Evolutionary conservation across 1,139 yeast species (phyloP).

Genomic region (Lodderomyces oxycetoniae): DNA sequence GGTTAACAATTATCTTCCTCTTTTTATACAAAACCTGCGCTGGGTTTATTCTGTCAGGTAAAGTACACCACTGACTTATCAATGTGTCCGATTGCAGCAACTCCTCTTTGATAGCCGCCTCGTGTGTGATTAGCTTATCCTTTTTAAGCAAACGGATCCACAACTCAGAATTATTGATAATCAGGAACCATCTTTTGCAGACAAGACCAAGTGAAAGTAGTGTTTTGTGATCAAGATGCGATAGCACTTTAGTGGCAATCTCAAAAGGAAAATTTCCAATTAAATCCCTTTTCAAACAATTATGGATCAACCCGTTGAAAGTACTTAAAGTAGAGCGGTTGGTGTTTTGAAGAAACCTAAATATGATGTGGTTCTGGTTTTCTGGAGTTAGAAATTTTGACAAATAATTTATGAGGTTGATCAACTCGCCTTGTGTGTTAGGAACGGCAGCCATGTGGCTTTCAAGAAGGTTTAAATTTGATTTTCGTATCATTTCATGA

Average conservation of each 20-base stretch:
- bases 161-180: constrained; percentile 55
- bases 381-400: constrained; percentile 33
- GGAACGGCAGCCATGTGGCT: constrained; percentile 28
- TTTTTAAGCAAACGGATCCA: constrained; percentile 55
- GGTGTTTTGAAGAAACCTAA: constrained; percentile 59
- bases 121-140: constrained; percentile 49
- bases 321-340: constrained; percentile 69
- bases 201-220: constrained; percentile 62
- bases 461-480: constrained; percentile 16
- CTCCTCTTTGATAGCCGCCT: constrained; percentile 33
- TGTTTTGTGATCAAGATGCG: constrained; percentile 60
- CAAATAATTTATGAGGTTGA: constrained; percentile 33
- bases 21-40: constrained; percentile 63
- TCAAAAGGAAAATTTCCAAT: constrained; percentile 71
- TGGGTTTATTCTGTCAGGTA: constrained; percentile 20
- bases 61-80: constrained; percentile 30
- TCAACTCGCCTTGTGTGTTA: constrained; percentile 36
- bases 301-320: constrained; percentile 53
- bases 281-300: constrained; percentile 68
- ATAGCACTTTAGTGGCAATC: constrained; percentile 64
- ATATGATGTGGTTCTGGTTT: constrained; percentile 47
- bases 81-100: constrained; percentile 23
- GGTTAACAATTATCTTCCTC: constrained; percentile 55
- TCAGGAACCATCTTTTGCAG: constrained; percentile 62
- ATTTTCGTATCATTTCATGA: neutral